Conservation (phyloP, 352 stramenopile species). For the Phytophthora tentaculata region DNA sequence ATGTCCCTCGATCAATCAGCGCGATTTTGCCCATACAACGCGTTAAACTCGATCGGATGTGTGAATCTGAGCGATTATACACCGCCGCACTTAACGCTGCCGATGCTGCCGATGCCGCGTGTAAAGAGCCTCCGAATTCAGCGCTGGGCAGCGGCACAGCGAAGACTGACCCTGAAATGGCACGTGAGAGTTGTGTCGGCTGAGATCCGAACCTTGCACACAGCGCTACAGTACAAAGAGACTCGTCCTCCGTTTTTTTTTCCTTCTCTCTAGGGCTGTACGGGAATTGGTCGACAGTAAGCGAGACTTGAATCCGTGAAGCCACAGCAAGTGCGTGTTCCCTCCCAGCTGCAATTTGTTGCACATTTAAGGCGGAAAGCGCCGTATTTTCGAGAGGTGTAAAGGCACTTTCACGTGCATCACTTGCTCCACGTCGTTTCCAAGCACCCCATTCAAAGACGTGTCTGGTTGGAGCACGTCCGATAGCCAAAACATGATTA, state of each 20-base stretch:
- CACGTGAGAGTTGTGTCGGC: constrained; percentile 47
- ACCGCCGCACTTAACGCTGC: constrained; percentile 43
- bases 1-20: constrained; percentile 61
- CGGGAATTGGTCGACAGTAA: constrained; percentile 46
- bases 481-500: constrained; percentile 77
- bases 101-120: constrained; percentile 17
- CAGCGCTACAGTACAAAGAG: constrained; percentile 45
- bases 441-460: constrained; percentile 81
- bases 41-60: constrained; percentile 50
- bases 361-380: constrained; percentile 53
- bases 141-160: constrained; percentile 16
- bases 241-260: constrained; percentile 24
- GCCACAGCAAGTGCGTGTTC: constrained; percentile 69
- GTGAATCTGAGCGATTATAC: constrained; percentile 53
- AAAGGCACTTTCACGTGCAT: constrained; percentile 64
- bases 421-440: constrained; percentile 48
- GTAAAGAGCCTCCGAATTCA: constrained; percentile 16
- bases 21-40: constrained; percentile 59
- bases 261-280: constrained; percentile 18
- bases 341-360: constrained; percentile 57
- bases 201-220: constrained; percentile 62
- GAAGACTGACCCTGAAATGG: constrained; percentile 46
- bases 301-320: constrained; percentile 51
- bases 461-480: constrained; percentile 28
- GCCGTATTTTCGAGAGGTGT: constrained; percentile 48